Percentiles rank a stretch among this genome's conserved stretches.
Conservation (phyloP, 768 basidiomycete species). For the Boletales sp. region DNA sequence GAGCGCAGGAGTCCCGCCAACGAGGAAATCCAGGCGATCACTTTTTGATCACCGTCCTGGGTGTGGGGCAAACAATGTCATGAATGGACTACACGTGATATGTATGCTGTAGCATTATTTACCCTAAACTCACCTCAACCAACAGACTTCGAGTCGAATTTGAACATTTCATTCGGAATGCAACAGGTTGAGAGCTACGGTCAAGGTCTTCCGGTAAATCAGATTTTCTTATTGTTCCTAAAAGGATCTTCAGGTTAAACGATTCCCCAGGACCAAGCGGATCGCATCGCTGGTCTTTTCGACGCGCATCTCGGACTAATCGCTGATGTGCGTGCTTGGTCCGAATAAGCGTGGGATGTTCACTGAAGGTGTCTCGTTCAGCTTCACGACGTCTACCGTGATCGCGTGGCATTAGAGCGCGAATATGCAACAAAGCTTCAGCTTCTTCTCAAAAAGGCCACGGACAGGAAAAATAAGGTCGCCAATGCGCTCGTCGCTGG, state of each 20-base stretch:
- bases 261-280: constrained; percentile 62
- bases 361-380: constrained; percentile 24
- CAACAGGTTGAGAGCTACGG: constrained; percentile 40
- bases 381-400: constrained; percentile 72
- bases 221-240: not conserved
- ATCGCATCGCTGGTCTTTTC: constrained; percentile 53
- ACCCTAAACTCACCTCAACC: too few species aligned
- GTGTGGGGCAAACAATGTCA: too few species aligned
- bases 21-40: too few species aligned
- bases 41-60: too few species aligned
- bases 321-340: constrained; percentile 48
- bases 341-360: not conserved
- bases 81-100: too few species aligned
- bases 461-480: constrained; percentile 66
- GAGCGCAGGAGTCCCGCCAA: not conserved
- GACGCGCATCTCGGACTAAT: constrained; percentile 65
- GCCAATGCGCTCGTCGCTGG: constrained; percentile 58
- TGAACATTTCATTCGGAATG: constrained; percentile 5
- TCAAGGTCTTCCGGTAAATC: constrained; percentile 49
- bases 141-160: not conserved
- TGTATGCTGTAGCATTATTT: too few species aligned
- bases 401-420: constrained; percentile 64
- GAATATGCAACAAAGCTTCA: constrained; percentile 78
- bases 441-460: constrained; percentile 58
- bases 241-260: constrained; percentile 4